Conservation (phyloP, 2,329 filamentous ascomycete genomes). For the Biscogniauxia sp. region DNA sequence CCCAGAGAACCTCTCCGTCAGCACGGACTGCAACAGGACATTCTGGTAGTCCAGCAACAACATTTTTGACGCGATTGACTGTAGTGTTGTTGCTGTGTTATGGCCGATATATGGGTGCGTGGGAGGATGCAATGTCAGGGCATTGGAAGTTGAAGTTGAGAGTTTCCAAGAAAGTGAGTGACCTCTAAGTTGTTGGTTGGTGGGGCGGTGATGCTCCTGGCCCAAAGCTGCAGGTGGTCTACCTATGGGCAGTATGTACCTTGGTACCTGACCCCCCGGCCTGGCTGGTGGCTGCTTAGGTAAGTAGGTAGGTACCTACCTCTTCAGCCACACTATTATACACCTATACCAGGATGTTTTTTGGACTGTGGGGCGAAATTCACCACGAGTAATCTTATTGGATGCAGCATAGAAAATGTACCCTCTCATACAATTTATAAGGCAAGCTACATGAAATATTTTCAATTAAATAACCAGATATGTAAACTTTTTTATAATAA, state of each 20-base stretch:
- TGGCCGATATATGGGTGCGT: slow-evolving; percentile 11
- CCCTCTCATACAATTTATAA: no score
- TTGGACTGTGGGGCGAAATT: no score
- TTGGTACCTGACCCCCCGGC: neutral
- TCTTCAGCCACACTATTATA: slow-evolving; percentile 5
- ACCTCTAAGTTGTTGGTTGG: slow-evolving; percentile 21
- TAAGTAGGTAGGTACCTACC: no score
- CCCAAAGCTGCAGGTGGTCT: neutral
- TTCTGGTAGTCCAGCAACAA: slow-evolving; percentile 99
- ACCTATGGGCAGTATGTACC: neutral
- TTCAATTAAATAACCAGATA: no score
- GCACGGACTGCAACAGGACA: slow-evolving; percentile 91
- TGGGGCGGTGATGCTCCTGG: slow-evolving; percentile 11
- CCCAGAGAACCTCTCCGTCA: slow-evolving; percentile 93
- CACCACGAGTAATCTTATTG: no score
- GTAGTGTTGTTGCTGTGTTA: slow-evolving; percentile 11
- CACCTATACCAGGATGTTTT: no score
- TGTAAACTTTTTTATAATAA: no score
- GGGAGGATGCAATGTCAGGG: slow-evolving; percentile 7
- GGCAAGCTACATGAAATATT: no score
- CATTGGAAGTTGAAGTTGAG: slow-evolving; percentile 2
- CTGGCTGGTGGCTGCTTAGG: slow-evolving; percentile 5
- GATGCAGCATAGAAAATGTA: no score
- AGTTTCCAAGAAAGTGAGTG: slow-evolving; percentile 10
- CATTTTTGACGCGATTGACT: slow-evolving; percentile 50